phyloP scores from a whole-genome alignment of 768 basidiomycete genomes.

The Suillus occidentalis region DNA sequence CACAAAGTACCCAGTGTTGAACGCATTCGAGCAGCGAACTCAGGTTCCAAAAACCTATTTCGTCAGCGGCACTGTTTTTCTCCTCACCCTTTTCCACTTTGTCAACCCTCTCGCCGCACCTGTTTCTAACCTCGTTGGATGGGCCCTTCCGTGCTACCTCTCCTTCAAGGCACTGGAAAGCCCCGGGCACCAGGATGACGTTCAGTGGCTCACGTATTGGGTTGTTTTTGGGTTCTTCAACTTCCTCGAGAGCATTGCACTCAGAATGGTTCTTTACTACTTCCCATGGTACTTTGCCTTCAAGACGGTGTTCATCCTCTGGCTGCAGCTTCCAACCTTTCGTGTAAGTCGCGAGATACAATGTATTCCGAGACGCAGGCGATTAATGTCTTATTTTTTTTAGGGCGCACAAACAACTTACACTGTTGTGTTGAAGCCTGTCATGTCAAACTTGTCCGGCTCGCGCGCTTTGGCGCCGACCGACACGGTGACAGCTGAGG shows the following conservation, averaged over 20 bases:
- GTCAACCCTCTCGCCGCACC: conserved; percentile 91
- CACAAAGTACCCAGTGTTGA: conserved; percentile 83
- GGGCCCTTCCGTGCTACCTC: conserved; percentile 91
- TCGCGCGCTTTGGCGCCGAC: conserved; percentile 43
- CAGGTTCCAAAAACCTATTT: conserved; percentile 92
- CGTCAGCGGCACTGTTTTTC: conserved; percentile 67
- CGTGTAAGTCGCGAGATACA: conserved; percentile 54
- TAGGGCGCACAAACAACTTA: conserved; percentile 90
- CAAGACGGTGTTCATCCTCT: conserved; percentile 90
- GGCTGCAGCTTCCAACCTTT: conserved; percentile 86
- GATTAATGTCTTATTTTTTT: conserved; percentile 9
- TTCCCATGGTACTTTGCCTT: conserved; percentile 92
- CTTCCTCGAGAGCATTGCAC: conserved; percentile 85
- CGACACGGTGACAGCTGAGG: conserved; percentile 52
- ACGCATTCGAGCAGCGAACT: conserved; percentile 83
- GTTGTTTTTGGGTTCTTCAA: conserved; percentile 92
- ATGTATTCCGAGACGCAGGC: not conserved
- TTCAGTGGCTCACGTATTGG: conserved; percentile 99
- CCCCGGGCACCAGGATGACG: conserved; percentile 79
- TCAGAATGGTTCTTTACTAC: conserved; percentile 86
- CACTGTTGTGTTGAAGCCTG: conserved; percentile 72
- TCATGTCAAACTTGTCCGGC: conserved; percentile 63
- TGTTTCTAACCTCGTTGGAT: conserved; percentile 93
- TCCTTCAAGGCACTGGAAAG: conserved; percentile 93
- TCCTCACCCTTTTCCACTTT: conserved; percentile 75